phyloP scores from a whole-genome alignment of 169 alveolate species.

The Eimeria sp. region DNA sequence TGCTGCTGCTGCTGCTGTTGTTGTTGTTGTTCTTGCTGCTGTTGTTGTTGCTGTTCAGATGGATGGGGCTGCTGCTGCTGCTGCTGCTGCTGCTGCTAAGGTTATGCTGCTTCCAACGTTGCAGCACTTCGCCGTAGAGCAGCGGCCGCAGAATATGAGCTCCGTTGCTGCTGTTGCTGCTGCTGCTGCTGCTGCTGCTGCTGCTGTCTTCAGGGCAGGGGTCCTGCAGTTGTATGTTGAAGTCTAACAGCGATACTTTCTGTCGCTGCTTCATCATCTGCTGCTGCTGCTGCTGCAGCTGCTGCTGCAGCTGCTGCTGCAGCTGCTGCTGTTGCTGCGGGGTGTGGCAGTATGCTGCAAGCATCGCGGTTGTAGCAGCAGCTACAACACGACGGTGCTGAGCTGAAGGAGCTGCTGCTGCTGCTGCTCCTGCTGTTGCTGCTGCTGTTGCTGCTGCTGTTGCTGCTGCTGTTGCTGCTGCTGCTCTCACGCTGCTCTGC shows the following conservation, averaged over 20 bases:
- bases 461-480: constrained; percentile 42
- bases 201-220: constrained; percentile 7
- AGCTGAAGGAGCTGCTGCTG: constrained; percentile 11
- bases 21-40: background rate
- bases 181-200: constrained; percentile 42
- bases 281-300: constrained; percentile 4
- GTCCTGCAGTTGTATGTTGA: constrained; percentile 24
- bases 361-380: constrained; percentile 21
- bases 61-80: constrained; percentile 1
- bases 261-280: constrained; percentile 23
- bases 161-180: constrained; percentile 25
- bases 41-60: background rate
- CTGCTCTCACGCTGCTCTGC: constrained; percentile 53
- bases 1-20: constrained; percentile 32
- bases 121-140: constrained; percentile 50
- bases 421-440: constrained; percentile 61
- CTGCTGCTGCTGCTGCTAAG: constrained; percentile 9
- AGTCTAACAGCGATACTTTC: constrained; percentile 24
- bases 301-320: constrained; percentile 40
- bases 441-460: too few relatives aligned
- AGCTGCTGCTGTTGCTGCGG: constrained; percentile 51
- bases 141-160: background rate
- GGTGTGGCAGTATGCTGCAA: constrained; percentile 27
- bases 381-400: constrained; percentile 47
- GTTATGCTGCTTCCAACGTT: constrained; percentile 1